These are phyloP conservation scores for Mrakia gelida DNA, from an alignment of 768 basidiomycete species.

Conservation along the genomic window DNA sequence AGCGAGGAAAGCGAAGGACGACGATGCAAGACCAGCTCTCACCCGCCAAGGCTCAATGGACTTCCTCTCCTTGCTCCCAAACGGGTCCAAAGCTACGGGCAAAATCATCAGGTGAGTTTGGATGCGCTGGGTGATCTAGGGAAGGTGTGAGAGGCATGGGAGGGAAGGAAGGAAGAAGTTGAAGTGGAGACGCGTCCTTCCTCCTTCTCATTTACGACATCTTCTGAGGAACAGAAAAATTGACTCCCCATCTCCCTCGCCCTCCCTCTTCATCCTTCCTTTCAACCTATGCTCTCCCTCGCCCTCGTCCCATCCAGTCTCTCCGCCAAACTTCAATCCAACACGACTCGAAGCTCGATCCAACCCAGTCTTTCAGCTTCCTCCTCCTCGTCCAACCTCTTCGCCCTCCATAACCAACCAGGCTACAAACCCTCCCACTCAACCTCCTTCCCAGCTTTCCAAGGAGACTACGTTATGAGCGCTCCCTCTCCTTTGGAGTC, in stretches of 20 bases:
- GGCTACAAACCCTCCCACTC: conserved; percentile 12
- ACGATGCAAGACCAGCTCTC: background rate
- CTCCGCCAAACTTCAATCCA: background rate
- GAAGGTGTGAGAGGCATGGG: background rate
- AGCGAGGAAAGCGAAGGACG: background rate
- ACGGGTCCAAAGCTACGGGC: background rate
- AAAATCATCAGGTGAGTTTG: conserved; percentile 1
- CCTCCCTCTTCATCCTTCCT: background rate
- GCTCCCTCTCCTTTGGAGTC: background rate
- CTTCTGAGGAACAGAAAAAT: background rate
- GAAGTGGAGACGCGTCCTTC: background rate
- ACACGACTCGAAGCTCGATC: background rate
- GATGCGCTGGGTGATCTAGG: background rate
- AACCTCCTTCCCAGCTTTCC: background rate
- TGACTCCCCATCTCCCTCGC: background rate
- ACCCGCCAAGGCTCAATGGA: background rate
- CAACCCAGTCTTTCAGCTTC: background rate
- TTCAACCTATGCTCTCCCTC: too few relatives aligned
- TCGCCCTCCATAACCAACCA: conserved; percentile 16
- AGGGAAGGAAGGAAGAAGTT: background rate
- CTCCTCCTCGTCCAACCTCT: conserved; percentile 8
- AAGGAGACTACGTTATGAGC: background rate
- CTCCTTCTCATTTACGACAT: background rate
- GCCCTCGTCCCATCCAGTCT: background rate
- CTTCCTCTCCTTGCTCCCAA: background rate